These are phyloP conservation scores for Globisporangium polare DNA, from an alignment of 352 stramenopile genomes.

Conservation along the genomic window DNA sequence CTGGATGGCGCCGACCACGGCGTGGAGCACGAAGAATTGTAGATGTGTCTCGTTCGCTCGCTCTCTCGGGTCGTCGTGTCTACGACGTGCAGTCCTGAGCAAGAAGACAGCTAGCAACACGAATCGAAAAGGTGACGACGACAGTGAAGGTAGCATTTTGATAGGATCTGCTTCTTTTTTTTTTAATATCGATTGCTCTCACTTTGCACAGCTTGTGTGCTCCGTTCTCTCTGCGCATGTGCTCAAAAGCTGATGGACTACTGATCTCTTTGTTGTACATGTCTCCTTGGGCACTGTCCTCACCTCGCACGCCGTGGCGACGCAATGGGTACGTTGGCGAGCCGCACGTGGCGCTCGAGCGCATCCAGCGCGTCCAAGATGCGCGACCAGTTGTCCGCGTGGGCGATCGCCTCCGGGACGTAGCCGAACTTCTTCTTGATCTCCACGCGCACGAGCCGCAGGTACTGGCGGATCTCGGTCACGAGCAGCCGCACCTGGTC, in stretches of 20 bases:
- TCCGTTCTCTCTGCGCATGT: background rate
- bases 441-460: slow-evolving; percentile 61
- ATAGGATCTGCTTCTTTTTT: slow-evolving; percentile 13
- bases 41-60: slow-evolving; percentile 17
- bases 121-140: slow-evolving; percentile 1
- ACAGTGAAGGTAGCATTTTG: slow-evolving; percentile 11
- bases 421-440: slow-evolving; percentile 82
- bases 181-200: slow-evolving; percentile 11
- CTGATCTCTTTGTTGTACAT: background rate
- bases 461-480: slow-evolving; percentile 60
- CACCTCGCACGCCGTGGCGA: background rate
- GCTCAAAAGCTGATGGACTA: background rate
- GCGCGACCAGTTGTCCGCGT: slow-evolving; percentile 50
- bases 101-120: background rate
- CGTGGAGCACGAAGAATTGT: slow-evolving; percentile 63
- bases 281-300: background rate
- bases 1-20: slow-evolving; percentile 58
- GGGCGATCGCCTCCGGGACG: slow-evolving; percentile 68
- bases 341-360: slow-evolving; percentile 23
- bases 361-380: slow-evolving; percentile 58
- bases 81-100: background rate
- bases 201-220: background rate
- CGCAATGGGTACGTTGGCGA: slow-evolving; percentile 1
- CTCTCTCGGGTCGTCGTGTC: background rate
- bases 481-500: slow-evolving; percentile 50